Evolutionary conservation across 2,329 filamentous ascomycete genomes (phyloP), one percentile per base, ranked within the genome.

Genomic region (Fusarium anguioides): DNA sequence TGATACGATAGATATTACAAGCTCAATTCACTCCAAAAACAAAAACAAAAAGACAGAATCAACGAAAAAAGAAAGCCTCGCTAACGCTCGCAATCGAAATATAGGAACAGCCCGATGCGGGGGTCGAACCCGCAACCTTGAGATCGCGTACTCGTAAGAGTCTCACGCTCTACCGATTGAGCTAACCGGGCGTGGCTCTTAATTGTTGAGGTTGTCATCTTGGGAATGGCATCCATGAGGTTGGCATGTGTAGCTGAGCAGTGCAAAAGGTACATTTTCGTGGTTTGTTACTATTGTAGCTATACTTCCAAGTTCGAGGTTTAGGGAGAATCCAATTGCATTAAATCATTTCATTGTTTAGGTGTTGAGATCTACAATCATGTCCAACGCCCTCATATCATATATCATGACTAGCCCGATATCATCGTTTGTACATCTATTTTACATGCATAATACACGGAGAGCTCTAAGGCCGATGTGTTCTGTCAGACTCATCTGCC

Each of bases 101-200:
- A 77, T 77, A 78, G 76, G 76, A 78, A 78, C 37, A 78, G 76
- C 77, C 76, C 76, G 74, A 79, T 77, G 77, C 76, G 78, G 78
- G 78, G 78, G 77, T 83, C 82, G 82, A 84, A 86, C 84, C 82
- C 82, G 81, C 81, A 84, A 80, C 82, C 82, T 84, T 83, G 81
- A 84, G 83, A 83, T 84, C 48, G 73, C 55, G 73, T 66, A 72
- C 73, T 74, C 72, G 17, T 84, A 84, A 85, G 87, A 89, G 87
- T 88, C 87, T 87, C 83, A 88, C 86, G 86, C 86, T 89, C 87
- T 89, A 88, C 73, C 74, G 74, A 75, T 75, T 74, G 72, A 75
- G 70, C 72, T 72, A 74, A 72, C 71, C 72, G 78, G 75, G 76
- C 75, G 77, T 77, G 77, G 60, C 59, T 63, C 50, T 64, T 31